Base-by-base conservation (phyloP, 257 asterid genomes). In the Primulina eburnea region DNA sequence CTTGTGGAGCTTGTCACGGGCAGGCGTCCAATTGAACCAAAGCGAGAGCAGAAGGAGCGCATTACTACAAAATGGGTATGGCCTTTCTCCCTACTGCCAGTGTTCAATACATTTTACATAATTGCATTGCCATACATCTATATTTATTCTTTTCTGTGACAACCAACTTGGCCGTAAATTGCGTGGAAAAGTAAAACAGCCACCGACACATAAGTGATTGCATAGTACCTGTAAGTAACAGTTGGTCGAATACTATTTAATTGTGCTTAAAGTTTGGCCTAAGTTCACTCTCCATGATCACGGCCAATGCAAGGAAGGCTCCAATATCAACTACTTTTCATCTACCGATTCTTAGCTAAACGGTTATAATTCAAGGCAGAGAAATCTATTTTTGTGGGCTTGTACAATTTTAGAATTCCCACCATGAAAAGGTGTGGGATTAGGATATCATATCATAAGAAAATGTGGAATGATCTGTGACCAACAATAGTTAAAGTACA, bases 1-100 rank as follows among this genome's bases (percentile, higher is more conserved):
- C 95, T 90, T 4, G 84, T 88, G 64, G 93, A 90, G 79, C 77
- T 86, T 64, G 67, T 90, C 73, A 86, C 93, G 0, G 95, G 86
- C 52, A 71, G 95, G 32, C 78, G 67, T 37, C 95, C 95, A 16
- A 79, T 85, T 11, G 97, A 88, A 30, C 71, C 74, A 0, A 80
- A 76, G 47, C 80, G 74, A 70, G 33, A 72, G 62, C 14, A 50
- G 14, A 52, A 74, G 2, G 88, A 88, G 78, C 84, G 82, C 77
- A 20, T 83, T 6, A 86, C 90, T 50, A 43, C 65, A 47, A 80
- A 70, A 90, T 88, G 97, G 95, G 97, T 88, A 4, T 43, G 55
- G 12, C n/a, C 18, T 12, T 43, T 43, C n/a, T 43, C 55, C 7
- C 18, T 43, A 43, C 55, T 43, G 55, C 18, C 50, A 2, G 9